phyloP scores from a whole-genome alignment of 2,329 filamentous ascomycete genomes.

The Rutstroemia sp. region DNA sequence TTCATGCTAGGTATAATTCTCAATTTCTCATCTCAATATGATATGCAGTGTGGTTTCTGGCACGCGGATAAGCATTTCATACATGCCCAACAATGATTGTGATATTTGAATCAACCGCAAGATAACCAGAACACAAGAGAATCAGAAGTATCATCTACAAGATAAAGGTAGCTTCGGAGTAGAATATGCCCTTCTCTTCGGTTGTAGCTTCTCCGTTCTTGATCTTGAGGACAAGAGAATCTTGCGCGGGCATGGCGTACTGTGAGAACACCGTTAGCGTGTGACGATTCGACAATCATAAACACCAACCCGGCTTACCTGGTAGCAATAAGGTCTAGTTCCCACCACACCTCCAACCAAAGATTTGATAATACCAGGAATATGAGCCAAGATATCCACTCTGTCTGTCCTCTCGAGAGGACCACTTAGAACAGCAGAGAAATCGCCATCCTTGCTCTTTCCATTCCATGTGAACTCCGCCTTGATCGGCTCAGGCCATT shows the following conservation, averaged over 20 bases:
- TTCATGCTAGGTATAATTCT: too few relatives aligned
- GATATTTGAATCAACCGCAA: too few relatives aligned
- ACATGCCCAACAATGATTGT: too few relatives aligned
- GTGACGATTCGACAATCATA: not conserved
- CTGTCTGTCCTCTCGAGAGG: slow-evolving; percentile 66
- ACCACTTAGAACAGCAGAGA: slow-evolving; percentile 63
- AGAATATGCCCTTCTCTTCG: slow-evolving; percentile 67
- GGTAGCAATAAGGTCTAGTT: slow-evolving; percentile 96
- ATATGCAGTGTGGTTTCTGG: too few relatives aligned
- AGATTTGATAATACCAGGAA: slow-evolving; percentile 90
- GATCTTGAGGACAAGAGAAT: slow-evolving; percentile 66
- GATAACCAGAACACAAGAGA: not conserved
- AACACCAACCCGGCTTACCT: slow-evolving; percentile 46
- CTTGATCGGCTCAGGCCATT: slow-evolving; percentile 80
- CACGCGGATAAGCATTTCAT: too few relatives aligned
- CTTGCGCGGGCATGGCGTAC: slow-evolving; percentile 58
- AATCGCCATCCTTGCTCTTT: slow-evolving; percentile 67
- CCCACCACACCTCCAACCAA: slow-evolving; percentile 87
- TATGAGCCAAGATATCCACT: slow-evolving; percentile 93
- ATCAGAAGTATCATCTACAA: slow-evolving; percentile 39
- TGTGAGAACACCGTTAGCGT: slow-evolving; percentile 31
- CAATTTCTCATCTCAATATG: too few relatives aligned
- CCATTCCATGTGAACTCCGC: slow-evolving; percentile 74
- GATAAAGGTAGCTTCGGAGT: slow-evolving; percentile 92
- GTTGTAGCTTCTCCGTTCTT: slow-evolving; percentile 76